Evolutionary conservation across 345 rosid species (phyloP), one percentile per base, ranked within the genome.

Genomic region (Lepidium africanum): DNA sequence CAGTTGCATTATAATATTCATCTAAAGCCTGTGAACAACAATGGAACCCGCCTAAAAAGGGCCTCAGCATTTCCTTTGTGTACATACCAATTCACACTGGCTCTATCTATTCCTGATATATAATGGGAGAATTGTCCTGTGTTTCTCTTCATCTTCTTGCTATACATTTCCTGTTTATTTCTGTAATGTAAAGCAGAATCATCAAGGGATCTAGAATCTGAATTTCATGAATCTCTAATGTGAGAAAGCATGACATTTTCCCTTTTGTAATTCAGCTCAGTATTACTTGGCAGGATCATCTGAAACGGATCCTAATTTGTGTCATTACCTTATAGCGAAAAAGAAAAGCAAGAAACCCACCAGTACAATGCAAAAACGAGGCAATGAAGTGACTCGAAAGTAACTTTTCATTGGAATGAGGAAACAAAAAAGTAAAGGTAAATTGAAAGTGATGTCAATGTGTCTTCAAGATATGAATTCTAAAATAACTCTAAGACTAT

Each of bases 401-500:
- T 13, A 51, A 51, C 57, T 0, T 53, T 59, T 60, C 63, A 67
- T 16, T 67, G 57, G 59, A 70, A 52, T 53, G 19, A 58, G 52
- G 36, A 65, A 71, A 71, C 69, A 69, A 75, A 75, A 67, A 46
- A 43, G 63, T 63, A 72, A 50, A 42, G 41, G 72, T 41, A 73
- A 70, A 63, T 11, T 48, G 59, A 49, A 59, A 79, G 69, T 72
- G 86, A 81, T 78, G 81, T 86, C 80, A 82, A 84, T 79, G 80
- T 78, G 85, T 83, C 86, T 83, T 88, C 85, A 68, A 77, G 87
- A 81, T 82, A 80, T 83, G 64, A 85, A 83, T 74, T 80, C 77
- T 79, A 86, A 89, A 90, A 82, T 82, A 86, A 84, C 77, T 81
- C 79, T 81, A 73, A 77, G 79, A 78, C 74, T 82, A 84, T 81